Evolutionary conservation across 2,329 filamentous ascomycete genomes (phyloP), one percentile per base, ranked within the genome.

Genomic region (Hypomyces rosellus): DNA sequence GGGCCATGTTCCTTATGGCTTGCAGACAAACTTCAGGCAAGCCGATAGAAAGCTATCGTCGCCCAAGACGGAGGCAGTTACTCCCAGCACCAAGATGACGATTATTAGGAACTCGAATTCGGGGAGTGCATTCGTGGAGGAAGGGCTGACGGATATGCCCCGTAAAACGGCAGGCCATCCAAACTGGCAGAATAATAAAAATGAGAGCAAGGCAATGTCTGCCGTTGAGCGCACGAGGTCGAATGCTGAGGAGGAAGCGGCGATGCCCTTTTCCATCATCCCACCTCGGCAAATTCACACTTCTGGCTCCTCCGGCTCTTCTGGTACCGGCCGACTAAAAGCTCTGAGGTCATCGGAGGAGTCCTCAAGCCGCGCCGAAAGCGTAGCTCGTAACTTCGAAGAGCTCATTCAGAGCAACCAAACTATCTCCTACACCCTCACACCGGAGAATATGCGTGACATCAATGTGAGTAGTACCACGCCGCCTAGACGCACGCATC

Each of bases 371-470:
- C 72, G 70, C 5, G 69, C 73, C 6, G 79, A 81, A 42, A 80
- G 84, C 51, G 80, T 85, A 45, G 78, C 81, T 9, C 81, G 78
- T 43, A 82, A 86, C 58, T 85, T 93, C 60, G 88, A 93, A 61
- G 79, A 90, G 58, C 74, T 92, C 46, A 91, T 93, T 55, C 82
- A 88, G 50, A 90, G 88, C 65, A 85, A 89, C 59, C 82, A 90
- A 63, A 92, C 88, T 1, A 84, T 92, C 40, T 88, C 88, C 59
- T 92, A 86, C 64, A 92, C 88, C 2, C 74, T 92, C 25, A 93
- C 88, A 0, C 88, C 88, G 0, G 83, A 87, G 62, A 88, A 78
- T 58, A 88, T 92, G 79, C 84, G 86, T 54, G 80, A 88, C 56
- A 83, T 88, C 59, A 83, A 88, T 66, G 85, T 88, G 71, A 70